Evolutionary conservation across 768 basidiomycete species (phyloP).

Genomic region (Boletus reticuloceps): DNA sequence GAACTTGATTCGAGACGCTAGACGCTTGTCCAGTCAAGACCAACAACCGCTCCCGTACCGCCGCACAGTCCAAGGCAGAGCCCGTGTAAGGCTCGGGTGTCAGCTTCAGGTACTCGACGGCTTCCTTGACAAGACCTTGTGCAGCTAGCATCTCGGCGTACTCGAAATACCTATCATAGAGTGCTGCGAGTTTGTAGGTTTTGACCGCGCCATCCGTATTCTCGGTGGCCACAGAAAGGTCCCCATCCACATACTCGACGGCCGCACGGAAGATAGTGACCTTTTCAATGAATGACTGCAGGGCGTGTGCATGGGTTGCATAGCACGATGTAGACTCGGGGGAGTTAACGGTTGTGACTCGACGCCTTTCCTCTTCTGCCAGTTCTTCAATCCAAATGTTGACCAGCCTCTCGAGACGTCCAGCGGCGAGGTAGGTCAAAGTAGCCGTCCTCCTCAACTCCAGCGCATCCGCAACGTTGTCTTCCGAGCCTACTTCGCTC

Average conservation of each 20-base stretch:
- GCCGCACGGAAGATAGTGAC: conserved; percentile 92
- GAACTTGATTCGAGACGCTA: conserved; percentile 28
- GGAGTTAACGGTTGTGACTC: conserved; percentile 40
- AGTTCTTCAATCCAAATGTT: conserved; percentile 93
- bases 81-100: conserved; percentile 80
- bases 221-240: conserved; percentile 45
- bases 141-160: conserved; percentile 90
- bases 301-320: conserved; percentile 76
- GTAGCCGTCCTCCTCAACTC: conserved; percentile 84
- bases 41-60: conserved; percentile 47
- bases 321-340: conserved; percentile 55
- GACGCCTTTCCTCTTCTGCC: conserved; percentile 71
- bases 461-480: conserved; percentile 27
- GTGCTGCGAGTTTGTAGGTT: conserved; percentile 75
- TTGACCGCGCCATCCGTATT: conserved; percentile 43
- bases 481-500: too few relatives aligned
- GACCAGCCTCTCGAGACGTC: conserved; percentile 81
- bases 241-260: conserved; percentile 72
- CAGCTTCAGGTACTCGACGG: conserved; percentile 72
- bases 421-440: conserved; percentile 90
- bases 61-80: conserved; percentile 41
- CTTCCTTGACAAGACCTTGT: conserved; percentile 87
- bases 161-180: conserved; percentile 95
- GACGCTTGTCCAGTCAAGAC: conserved; percentile 33
- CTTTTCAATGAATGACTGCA: conserved; percentile 96